phyloP scores from a whole-genome alignment of 2,329 filamentous ascomycete species.

The Phaeomoniella chlamydospora region DNA sequence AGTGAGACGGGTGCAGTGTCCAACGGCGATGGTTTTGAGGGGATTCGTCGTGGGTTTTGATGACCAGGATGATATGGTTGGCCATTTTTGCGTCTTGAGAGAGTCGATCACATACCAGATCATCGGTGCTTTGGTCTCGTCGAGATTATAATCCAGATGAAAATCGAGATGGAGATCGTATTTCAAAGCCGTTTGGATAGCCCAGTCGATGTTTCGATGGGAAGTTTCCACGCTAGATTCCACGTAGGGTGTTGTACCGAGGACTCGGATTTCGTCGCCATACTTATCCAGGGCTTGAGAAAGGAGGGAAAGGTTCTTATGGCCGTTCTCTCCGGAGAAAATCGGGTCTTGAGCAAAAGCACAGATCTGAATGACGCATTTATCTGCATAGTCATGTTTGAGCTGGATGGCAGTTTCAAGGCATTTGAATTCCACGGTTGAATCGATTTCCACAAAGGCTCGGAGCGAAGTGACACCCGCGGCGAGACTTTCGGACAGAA shows the following conservation, averaged over 20 bases:
- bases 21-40: constrained; percentile 41
- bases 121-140: constrained; percentile 31
- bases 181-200: constrained; percentile 38
- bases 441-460: constrained; percentile 58
- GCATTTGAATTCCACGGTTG: constrained; percentile 42
- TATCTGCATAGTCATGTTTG: constrained; percentile 36
- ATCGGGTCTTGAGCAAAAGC: constrained; percentile 58
- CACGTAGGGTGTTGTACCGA: constrained; percentile 59
- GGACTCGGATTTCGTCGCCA: constrained; percentile 36
- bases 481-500: constrained; percentile 49
- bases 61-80: constrained; percentile 1
- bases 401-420: constrained; percentile 42
- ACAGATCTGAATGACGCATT: constrained; percentile 51
- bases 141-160: constrained; percentile 57
- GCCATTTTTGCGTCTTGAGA: constrained; percentile 38
- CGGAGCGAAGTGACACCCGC: constrained; percentile 56
- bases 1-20: constrained; percentile 55
- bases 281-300: constrained; percentile 24
- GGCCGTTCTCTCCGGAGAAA: constrained; percentile 40
- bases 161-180: constrained; percentile 48
- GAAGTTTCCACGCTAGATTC: constrained; percentile 36
- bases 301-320: constrained; percentile 37
- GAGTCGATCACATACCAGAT: constrained; percentile 39
- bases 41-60: constrained; percentile 18
- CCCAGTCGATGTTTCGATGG: constrained; percentile 48